A percentile compares a stretch with the other conserved stretches of the same genome.
Evolutionary conservation across 1,284 basidiomycete genomes (phyloP).

Genomic region (Ceratobasidium sp.): DNA sequence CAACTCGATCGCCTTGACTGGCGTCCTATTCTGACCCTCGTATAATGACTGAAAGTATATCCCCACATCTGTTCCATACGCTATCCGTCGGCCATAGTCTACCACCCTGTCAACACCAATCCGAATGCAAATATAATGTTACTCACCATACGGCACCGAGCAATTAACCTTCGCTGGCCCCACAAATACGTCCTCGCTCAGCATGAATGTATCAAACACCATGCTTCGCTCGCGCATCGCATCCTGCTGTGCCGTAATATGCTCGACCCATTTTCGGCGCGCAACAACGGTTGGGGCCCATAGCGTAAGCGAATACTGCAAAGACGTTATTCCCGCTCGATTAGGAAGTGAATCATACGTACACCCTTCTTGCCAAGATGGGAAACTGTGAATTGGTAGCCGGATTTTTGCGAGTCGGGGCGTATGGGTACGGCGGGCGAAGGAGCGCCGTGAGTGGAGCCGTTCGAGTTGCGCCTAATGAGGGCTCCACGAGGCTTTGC

Average conservation of each 20-base stretch:
- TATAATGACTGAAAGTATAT: slow-evolving; percentile 92
- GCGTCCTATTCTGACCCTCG: slow-evolving; percentile 73
- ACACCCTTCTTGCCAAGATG: slow-evolving; percentile 88
- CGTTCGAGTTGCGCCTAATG: slow-evolving; percentile 43
- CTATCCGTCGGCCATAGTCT: slow-evolving; percentile 87
- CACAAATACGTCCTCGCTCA: slow-evolving; percentile 89
- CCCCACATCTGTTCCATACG: slow-evolving; percentile 97
- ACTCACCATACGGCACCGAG: slow-evolving; percentile 91
- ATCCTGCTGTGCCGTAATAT: slow-evolving; percentile 90
- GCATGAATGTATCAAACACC: slow-evolving; percentile 85
- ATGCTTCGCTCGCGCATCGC: slow-evolving; percentile 81
- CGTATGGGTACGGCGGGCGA: slow-evolving; percentile 9
- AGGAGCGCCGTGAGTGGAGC: slow-evolving; percentile 15
- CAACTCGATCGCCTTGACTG: slow-evolving; percentile 88
- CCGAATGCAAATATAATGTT: slow-evolving; percentile 4
- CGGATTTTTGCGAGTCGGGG: slow-evolving; percentile 65
- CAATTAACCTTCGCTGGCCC: slow-evolving; percentile 89
- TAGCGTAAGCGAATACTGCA: slow-evolving; percentile 81
- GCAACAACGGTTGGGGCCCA: slow-evolving; percentile 89
- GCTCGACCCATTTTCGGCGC: slow-evolving; percentile 94
- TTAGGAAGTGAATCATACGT: background rate
- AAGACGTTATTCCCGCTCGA: background rate
- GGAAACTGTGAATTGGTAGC: slow-evolving; percentile 91
- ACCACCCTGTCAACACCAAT: slow-evolving; percentile 25
- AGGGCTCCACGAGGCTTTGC: slow-evolving; percentile 38